A percentile compares a stretch with the other conserved stretches of the same genome.
These are phyloP conservation scores for Talaromyces pinophilus DNA, from an alignment of 2,329 filamentous ascomycete species.

Conservation along the genomic window DNA sequence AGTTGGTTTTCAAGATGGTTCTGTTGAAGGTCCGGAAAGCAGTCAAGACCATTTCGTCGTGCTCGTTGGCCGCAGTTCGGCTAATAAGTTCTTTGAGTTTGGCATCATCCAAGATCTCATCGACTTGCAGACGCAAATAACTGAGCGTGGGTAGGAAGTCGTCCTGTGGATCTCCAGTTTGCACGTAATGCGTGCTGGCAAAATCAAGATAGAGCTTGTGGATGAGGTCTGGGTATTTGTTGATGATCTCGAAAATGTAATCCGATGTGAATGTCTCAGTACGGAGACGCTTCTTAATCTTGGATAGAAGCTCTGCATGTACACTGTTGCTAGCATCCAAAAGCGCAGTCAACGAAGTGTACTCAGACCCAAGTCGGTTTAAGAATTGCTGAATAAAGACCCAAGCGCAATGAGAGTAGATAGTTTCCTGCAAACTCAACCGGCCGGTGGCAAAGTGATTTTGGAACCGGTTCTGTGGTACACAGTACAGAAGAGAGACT, in stretches of 20 bases:
- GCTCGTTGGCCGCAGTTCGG: conserved; percentile 82
- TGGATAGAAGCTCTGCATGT: conserved; percentile 84
- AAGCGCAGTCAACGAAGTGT: conserved; percentile 79
- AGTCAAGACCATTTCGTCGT: conserved; percentile 97
- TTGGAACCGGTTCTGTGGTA: conserved; percentile 96
- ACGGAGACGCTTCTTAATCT: conserved; percentile 91
- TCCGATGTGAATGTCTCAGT: conserved; percentile 97
- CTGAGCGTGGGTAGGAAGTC: conserved; percentile 71
- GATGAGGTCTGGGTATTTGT: conserved; percentile 82
- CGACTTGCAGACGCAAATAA: conserved; percentile 65
- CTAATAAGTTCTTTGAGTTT: conserved; percentile 75
- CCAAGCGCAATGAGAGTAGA: conserved; percentile 97
- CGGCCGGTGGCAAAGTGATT: conserved; percentile 80
- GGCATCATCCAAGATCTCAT: conserved; percentile 73
- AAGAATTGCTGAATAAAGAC: conserved; percentile 98
- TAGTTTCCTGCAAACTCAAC: conserved; percentile 91
- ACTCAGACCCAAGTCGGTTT: conserved; percentile 90
- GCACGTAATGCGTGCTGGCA: conserved; percentile 79
- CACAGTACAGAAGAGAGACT: conserved; percentile 92
- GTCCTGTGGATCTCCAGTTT: conserved; percentile 62
- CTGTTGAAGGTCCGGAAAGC: conserved; percentile 96
- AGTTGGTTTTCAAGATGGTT: conserved; percentile 92
- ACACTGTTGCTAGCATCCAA: conserved; percentile 78
- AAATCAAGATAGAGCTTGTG: conserved; percentile 88
- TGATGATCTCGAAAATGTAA: conserved; percentile 97